These are phyloP conservation scores for Xylariales sp. DNA, from an alignment of 2,329 filamentous ascomycete species.

Conservation along the genomic window DNA sequence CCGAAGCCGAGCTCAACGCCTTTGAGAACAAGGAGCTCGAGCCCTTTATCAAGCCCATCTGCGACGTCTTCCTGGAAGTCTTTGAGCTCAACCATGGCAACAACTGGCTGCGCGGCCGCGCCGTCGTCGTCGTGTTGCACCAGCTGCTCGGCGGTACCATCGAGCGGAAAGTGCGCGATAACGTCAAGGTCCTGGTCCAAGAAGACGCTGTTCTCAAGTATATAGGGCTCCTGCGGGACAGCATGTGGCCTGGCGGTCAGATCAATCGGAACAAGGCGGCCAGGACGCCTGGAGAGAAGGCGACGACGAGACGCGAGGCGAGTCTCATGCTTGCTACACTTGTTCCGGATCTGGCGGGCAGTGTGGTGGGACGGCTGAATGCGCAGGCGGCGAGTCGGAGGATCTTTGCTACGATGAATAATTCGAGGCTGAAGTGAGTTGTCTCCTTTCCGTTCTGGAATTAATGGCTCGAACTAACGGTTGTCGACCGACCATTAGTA, in stretches of 20 bases:
- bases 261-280: conserved; percentile 44
- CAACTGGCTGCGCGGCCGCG: conserved; percentile 93
- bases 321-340: conserved; percentile 84
- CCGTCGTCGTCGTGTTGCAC: conserved; percentile 93
- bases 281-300: conserved; percentile 68
- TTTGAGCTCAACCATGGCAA: conserved; percentile 94
- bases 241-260: conserved; percentile 75
- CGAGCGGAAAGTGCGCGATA: conserved; percentile 89
- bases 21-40: conserved; percentile 87
- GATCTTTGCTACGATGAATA: conserved; percentile 88
- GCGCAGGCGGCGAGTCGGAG: conserved; percentile 85
- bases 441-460: conserved; percentile 30
- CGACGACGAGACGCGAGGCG: conserved; percentile 78
- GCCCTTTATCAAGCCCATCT: conserved; percentile 97
- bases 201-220: conserved; percentile 78
- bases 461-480: conserved; percentile 64
- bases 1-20: conserved; percentile 87
- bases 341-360: conserved; percentile 84
- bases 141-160: conserved; percentile 94
- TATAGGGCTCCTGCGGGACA: conserved; percentile 66
- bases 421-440: conserved; percentile 79
- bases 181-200: conserved; percentile 65
- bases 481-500: conserved; percentile 65
- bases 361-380: conserved; percentile 88
- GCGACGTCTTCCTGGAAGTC: conserved; percentile 91